Base-by-base conservation (phyloP, 1,284 basidiomycete genomes). In the Trichosporon asahii region DNA sequence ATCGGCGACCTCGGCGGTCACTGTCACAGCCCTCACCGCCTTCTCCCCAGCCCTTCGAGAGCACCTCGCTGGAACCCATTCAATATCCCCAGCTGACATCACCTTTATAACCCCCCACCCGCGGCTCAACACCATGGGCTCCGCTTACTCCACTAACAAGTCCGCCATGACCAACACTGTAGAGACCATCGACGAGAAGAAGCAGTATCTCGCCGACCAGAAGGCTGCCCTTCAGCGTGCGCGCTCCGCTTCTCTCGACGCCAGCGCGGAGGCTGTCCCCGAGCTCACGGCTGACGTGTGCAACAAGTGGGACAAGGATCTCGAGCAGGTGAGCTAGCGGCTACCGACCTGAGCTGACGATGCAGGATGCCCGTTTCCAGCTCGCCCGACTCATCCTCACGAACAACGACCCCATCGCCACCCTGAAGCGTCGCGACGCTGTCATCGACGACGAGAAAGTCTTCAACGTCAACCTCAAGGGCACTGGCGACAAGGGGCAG, bases 311-410 rank as follows among this genome's bases (percentile, higher is more conserved):
- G 90, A 92, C 82, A 80, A 84, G 0, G 82, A 85, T 14, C 87
- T 89, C 25, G 80, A 86, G 9, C 78, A 86, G 7, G 86, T 82
- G 55, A 31, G 78, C 76, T 12, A n/a, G n/a, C n/a, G n/a, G n/a
- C n/a, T n/a, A n/a, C n/a, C n/a, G n/a, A n/a, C n/a, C n/a, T n/a
- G n/a, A 21, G 71, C 65, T 70, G 66, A 73, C 35, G 5, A 9
- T 3, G n/a, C 69, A 82, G 82, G 77, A 81, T 67, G 87, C 91
- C 15, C 91, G 91, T 80, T 85, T 89, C 11, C 86, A 88, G 76
- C 88, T 97, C 40, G 90, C 93, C 7, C 89, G 92, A 71, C 91
- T 92, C 18, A 88, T 96, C 72, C 86, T 98, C 33, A 85, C 88
- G 74, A 91, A 95, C 78, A 85, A 87, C 55, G 87, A 93, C 82